phyloP scores from a whole-genome alignment of 2,329 filamentous ascomycete species.

The Aspergillus clavatus region DNA sequence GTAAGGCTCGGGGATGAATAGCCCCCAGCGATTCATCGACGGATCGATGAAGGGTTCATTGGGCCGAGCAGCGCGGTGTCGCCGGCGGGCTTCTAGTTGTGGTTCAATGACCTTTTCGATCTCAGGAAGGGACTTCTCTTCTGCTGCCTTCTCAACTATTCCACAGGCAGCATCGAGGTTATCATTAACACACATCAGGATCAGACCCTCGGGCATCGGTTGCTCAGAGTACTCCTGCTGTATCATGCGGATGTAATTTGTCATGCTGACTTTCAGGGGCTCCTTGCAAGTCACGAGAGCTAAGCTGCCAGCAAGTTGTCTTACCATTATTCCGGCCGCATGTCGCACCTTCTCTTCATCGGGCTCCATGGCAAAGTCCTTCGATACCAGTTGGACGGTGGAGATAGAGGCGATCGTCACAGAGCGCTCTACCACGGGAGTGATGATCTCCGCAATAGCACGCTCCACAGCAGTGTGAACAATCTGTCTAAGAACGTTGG shows the following conservation, averaged over 20 bases:
- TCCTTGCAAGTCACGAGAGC: conserved; percentile 98
- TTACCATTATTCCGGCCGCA: conserved; percentile 89
- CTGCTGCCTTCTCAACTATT: conserved; percentile 92
- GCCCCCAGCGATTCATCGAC: conserved; percentile 81
- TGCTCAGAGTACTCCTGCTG: conserved; percentile 61
- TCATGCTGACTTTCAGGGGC: conserved; percentile 91
- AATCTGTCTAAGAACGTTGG: conserved; percentile 63
- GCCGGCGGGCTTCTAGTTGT: conserved; percentile 71
- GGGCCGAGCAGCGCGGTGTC: conserved; percentile 68
- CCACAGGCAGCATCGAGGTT: conserved; percentile 90
- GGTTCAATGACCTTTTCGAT: conserved; percentile 89
- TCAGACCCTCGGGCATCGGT: conserved; percentile 85
- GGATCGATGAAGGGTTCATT: conserved; percentile 81
- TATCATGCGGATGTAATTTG: conserved; percentile 90
- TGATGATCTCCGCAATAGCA: conserved; percentile 92
- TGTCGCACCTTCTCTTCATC: conserved; percentile 82
- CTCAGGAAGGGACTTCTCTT: conserved; percentile 86
- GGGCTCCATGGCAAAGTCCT: conserved; percentile 91
- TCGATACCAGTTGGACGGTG: conserved; percentile 89
- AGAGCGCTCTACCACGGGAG: conserved; percentile 92
- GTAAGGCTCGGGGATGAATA: conserved; percentile 90
- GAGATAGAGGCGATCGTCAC: conserved; percentile 98
- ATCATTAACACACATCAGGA: conserved; percentile 98
- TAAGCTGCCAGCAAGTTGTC: conserved; percentile 86
- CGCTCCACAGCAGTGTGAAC: conserved; percentile 81